phyloP scores from a whole-genome alignment of 495 filamentous ascomycete species.

The Durotheca rogersii region DNA sequence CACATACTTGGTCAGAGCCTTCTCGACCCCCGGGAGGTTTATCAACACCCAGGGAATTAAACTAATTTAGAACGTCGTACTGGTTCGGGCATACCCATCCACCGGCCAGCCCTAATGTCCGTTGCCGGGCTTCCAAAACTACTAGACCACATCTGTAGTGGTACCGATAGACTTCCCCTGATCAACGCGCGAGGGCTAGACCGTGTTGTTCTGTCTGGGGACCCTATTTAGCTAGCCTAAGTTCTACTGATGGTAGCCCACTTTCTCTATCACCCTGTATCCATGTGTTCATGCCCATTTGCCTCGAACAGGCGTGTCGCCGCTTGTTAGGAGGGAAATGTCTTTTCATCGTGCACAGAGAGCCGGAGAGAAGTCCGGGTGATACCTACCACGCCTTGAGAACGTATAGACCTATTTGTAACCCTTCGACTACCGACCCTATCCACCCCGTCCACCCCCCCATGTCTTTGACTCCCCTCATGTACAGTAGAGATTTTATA shows the following conservation, averaged over 20 bases:
- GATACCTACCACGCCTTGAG: slow-evolving; percentile 11
- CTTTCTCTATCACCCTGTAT: not conserved
- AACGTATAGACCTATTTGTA: slow-evolving; percentile 1
- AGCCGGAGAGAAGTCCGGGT: not conserved
- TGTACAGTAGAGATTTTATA: slow-evolving; percentile 1
- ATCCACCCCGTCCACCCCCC: too few species aligned
- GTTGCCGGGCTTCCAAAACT: too few species aligned
- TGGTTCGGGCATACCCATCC: not conserved
- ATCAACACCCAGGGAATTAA: slow-evolving; percentile 2
- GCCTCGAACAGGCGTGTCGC: not conserved
- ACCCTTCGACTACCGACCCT: slow-evolving; percentile 5
- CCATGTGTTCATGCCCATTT: slow-evolving; percentile 1
- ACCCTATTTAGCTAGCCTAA: not conserved
- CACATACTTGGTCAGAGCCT: too few species aligned
- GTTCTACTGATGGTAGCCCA: not conserved
- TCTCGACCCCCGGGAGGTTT: not conserved
- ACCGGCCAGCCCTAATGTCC: too few species aligned
- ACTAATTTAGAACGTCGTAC: not conserved
- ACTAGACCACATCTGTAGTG: too few species aligned
- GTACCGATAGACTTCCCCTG: slow-evolving; percentile 4
- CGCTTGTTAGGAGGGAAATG: not conserved
- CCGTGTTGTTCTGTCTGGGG: not conserved
- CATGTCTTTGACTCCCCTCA: slow-evolving; percentile 9
- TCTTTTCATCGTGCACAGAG: not conserved
- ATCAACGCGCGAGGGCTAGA: not conserved